Evolutionary conservation across 345 rosid species (phyloP).

Genomic region (Excoecaria cochinchinensis): DNA sequence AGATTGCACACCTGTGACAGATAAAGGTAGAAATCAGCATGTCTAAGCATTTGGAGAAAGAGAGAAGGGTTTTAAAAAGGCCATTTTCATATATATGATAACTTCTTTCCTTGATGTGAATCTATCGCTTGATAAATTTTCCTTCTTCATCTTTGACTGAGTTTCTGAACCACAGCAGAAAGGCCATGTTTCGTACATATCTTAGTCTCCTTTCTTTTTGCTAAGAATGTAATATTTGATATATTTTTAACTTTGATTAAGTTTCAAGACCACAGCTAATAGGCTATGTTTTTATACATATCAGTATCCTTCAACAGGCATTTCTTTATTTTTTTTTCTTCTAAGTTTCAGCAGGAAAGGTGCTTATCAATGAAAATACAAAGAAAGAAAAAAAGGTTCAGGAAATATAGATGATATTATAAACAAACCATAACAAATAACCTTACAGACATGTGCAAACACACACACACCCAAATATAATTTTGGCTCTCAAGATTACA

Average conservation of each 20-base stretch:
- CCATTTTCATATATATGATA: neutral
- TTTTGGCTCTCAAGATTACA: neutral
- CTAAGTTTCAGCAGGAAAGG: neutral
- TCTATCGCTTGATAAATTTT: neutral
- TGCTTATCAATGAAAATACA: neutral
- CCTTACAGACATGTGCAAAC: too few relatives aligned
- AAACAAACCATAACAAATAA: neutral
- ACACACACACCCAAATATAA: neutral
- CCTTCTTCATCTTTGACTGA: too few relatives aligned
- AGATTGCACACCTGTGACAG: conserved; percentile 83
- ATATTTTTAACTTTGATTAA: neutral
- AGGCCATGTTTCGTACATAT: too few relatives aligned
- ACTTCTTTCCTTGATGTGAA: neutral
- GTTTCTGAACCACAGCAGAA: too few relatives aligned
- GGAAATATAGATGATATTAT: neutral
- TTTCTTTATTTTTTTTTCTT: neutral
- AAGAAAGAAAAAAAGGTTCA: neutral
- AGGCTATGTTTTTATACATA: neutral
- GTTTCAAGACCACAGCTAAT: neutral
- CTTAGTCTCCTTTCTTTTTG: too few relatives aligned
- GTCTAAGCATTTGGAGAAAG: neutral
- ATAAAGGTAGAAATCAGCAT: conserved; percentile 7
- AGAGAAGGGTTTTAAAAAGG: neutral
- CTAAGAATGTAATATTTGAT: too few relatives aligned
- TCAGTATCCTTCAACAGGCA: neutral